These are phyloP conservation scores for Atkinsonella texensis DNA, from an alignment of 2,329 filamentous ascomycete genomes.

Conservation along the genomic window DNA sequence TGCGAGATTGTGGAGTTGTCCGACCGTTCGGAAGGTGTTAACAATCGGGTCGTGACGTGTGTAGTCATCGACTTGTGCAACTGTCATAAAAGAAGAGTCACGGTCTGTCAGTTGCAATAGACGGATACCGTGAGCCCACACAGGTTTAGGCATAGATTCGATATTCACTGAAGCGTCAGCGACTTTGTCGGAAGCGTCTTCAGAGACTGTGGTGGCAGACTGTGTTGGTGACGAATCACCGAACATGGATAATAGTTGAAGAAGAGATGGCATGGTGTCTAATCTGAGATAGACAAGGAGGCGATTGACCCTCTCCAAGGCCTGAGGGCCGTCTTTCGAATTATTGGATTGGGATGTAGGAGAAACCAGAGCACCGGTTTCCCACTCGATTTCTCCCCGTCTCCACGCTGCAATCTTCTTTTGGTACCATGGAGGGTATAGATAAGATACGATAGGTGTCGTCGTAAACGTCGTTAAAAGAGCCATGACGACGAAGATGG, in stretches of 20 bases:
- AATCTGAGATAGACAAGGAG: slow-evolving; percentile 73
- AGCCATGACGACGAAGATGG: slow-evolving; percentile 92
- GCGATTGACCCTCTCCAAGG: slow-evolving; percentile 34
- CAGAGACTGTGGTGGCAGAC: neutral
- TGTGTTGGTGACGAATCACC: slow-evolving; percentile 31
- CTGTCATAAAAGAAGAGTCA: slow-evolving; percentile 90
- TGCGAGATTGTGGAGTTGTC: slow-evolving; percentile 69
- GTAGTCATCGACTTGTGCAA: slow-evolving; percentile 68
- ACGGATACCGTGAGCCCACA: slow-evolving; percentile 74
- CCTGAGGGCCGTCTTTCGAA: slow-evolving; percentile 1
- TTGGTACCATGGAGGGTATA: slow-evolving; percentile 59
- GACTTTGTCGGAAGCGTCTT: slow-evolving; percentile 9
- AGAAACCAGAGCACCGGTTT: slow-evolving; percentile 16
- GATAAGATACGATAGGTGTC: slow-evolving; percentile 57
- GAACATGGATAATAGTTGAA: slow-evolving; percentile 72
- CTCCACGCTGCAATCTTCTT: slow-evolving; percentile 46
- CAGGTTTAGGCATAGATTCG: slow-evolving; percentile 3
- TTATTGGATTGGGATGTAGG: slow-evolving; percentile 7
- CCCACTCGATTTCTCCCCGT: slow-evolving; percentile 85
- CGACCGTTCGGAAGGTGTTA: slow-evolving; percentile 83
- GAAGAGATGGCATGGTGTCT: slow-evolving; percentile 71
- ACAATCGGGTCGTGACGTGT: slow-evolving; percentile 69
- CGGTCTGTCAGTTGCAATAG: slow-evolving; percentile 82
- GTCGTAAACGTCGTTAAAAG: slow-evolving; percentile 76
- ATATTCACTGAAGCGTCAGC: slow-evolving; percentile 3